Conservation (phyloP, 2,329 filamentous ascomycete species). For the Venturia pyrina region DNA sequence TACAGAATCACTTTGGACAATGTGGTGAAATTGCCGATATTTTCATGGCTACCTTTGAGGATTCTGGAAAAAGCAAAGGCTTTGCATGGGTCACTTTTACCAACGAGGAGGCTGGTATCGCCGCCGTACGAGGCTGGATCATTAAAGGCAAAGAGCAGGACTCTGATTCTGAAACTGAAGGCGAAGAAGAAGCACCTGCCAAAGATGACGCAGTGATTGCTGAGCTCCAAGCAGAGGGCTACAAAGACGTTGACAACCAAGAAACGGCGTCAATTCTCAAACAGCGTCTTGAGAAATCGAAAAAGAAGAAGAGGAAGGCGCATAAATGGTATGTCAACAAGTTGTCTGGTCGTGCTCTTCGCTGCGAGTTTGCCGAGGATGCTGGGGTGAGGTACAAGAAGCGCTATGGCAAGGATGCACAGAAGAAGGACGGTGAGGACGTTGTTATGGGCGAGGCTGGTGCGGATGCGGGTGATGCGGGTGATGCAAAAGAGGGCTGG, state of each 20-base stretch:
- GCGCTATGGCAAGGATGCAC: constrained; percentile 63
- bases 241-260: constrained; percentile 17
- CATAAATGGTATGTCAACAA: constrained; percentile 74
- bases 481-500: constrained; percentile 18
- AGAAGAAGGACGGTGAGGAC: constrained; percentile 24
- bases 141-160: constrained; percentile 57
- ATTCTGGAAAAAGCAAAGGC: constrained; percentile 95
- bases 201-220: constrained; percentile 22
- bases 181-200: constrained; percentile 42
- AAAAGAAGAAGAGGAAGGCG: constrained; percentile 36
- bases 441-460: constrained; percentile 21
- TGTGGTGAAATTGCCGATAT: constrained; percentile 76
- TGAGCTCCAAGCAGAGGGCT: constrained; percentile 18
- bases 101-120: constrained; percentile 62
- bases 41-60: constrained; percentile 91
- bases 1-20: constrained; percentile 70
- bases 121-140: constrained; percentile 72
- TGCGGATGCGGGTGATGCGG: constrained; percentile 19
- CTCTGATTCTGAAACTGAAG: constrained; percentile 33
- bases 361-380: constrained; percentile 91
- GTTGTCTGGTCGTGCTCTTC: constrained; percentile 67
- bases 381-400: constrained; percentile 85
- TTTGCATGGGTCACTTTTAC: constrained; percentile 93
- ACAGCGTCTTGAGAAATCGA: constrained; percentile 16
- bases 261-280: background rate